phyloP scores from a whole-genome alignment of 306 rosid genomes.

The Hippophae tibetana region DNA sequence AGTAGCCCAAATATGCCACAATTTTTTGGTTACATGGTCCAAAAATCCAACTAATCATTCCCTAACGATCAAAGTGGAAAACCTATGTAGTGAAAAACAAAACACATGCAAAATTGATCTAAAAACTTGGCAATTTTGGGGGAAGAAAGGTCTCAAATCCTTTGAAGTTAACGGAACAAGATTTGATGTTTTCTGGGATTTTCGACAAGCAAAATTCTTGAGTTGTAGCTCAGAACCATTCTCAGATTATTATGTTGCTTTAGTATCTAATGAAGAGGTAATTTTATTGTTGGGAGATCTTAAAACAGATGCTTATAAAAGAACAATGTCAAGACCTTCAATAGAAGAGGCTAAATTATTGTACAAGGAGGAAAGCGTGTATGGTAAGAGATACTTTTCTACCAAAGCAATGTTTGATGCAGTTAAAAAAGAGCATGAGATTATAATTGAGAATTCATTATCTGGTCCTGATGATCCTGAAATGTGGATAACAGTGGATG shows the following conservation, averaged over 20 bases:
- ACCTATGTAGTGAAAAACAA: constrained; percentile 18
- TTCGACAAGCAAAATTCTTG: constrained; percentile 37
- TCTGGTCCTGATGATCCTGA: constrained; percentile 55
- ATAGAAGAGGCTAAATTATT: constrained; percentile 35
- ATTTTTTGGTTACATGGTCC: constrained; percentile 40
- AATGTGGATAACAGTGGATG: constrained; percentile 61
- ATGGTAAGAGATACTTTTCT: constrained; percentile 48
- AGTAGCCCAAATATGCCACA: constrained; percentile 19
- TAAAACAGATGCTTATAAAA: constrained; percentile 28
- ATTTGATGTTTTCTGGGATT: constrained; percentile 55
- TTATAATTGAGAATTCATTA: constrained; percentile 47
- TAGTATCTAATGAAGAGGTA: constrained; percentile 43
- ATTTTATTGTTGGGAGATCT: constrained; percentile 49
- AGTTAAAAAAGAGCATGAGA: constrained; percentile 38
- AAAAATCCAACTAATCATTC: constrained; percentile 28
- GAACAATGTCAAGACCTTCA: constrained; percentile 48
- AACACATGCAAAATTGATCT: constrained; percentile 44
- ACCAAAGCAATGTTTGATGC: constrained; percentile 42
- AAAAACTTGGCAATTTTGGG: constrained; percentile 38
- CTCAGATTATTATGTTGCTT: constrained; percentile 49
- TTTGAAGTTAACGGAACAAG: constrained; percentile 37
- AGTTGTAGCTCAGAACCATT: constrained; percentile 26
- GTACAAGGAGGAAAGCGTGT: constrained; percentile 46
- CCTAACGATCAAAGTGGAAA: constrained; percentile 30
- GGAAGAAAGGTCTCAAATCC: constrained; percentile 54